phyloP scores from a whole-genome alignment of 2,329 filamentous ascomycete species.

The Xylaria sp. region DNA sequence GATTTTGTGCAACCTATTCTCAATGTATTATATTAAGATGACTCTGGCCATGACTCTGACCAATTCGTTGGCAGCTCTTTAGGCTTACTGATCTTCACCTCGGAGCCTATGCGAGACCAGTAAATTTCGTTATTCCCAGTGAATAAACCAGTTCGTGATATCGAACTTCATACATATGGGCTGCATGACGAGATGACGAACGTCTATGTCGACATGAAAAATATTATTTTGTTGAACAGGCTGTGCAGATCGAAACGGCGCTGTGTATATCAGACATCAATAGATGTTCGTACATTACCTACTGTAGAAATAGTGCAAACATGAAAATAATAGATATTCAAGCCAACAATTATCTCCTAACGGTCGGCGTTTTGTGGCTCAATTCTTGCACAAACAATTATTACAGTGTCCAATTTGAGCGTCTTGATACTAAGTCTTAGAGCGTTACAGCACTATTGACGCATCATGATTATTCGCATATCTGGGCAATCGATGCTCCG shows the following conservation, averaged over 20 bases:
- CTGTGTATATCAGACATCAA: constrained; percentile 9
- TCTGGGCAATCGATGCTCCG: constrained; percentile 15
- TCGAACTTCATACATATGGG: neutral
- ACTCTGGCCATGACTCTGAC: neutral
- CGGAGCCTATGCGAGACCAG: neutral
- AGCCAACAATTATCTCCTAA: neutral
- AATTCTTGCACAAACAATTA: neutral
- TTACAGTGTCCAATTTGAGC: neutral
- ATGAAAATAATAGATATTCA: neutral
- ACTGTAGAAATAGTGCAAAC: neutral
- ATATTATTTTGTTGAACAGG: neutral
- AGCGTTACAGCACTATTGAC: neutral
- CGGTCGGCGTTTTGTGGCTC: neutral
- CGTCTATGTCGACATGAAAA: neutral
- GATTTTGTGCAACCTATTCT: neutral
- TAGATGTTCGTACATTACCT: neutral
- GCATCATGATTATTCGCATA: neutral
- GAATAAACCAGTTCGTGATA: too few species aligned
- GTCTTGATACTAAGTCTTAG: neutral
- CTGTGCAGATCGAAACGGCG: neutral
- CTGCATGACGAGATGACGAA: neutral
- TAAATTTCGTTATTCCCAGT: neutral
- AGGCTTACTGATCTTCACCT: neutral
- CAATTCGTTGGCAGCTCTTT: neutral
- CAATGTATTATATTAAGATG: neutral